phyloP scores from a whole-genome alignment of 1,139 yeast genomes.

The Scheffersomyces parashehatae region DNA sequence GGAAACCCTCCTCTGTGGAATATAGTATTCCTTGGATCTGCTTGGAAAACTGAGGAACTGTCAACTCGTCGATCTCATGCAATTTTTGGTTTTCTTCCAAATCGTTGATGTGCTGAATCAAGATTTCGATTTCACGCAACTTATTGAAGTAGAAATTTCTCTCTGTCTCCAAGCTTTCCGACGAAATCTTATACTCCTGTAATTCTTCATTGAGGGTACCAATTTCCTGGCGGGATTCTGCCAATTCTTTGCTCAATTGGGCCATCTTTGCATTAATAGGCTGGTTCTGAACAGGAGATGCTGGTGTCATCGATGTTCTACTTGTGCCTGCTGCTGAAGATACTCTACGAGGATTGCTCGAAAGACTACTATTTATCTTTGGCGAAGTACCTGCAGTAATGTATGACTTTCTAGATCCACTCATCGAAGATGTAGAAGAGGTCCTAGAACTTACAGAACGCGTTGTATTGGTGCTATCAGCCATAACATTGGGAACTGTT shows the following conservation, averaged over 20 bases:
- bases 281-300: constrained; percentile 2
- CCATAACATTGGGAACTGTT: constrained; percentile 7
- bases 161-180: constrained; percentile 69
- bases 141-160: constrained; percentile 90
- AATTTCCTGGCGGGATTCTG: constrained; percentile 27
- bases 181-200: constrained; percentile 50
- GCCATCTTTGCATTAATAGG: constrained; percentile 1
- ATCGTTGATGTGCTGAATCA: constrained; percentile 67
- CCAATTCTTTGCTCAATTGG: constrained; percentile 11
- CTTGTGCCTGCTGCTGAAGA: not conserved
- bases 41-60: constrained; percentile 45
- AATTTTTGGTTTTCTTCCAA: constrained; percentile 26
- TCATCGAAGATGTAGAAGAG: constrained; percentile 1
- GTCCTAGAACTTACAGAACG: not conserved
- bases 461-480: constrained; percentile 6
- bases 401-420: constrained; percentile 1
- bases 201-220: constrained; percentile 49
- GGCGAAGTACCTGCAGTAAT: not conserved
- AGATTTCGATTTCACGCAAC: constrained; percentile 81
- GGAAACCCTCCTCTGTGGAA: constrained; percentile 78
- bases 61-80: constrained; percentile 28
- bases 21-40: constrained; percentile 77
- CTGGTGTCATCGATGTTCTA: constrained; percentile 6
- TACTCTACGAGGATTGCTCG: not conserved
- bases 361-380: not conserved